These are phyloP conservation scores for Pochonia chlamydosporia DNA, from an alignment of 2,329 filamentous ascomycete species.

Conservation along the genomic window DNA sequence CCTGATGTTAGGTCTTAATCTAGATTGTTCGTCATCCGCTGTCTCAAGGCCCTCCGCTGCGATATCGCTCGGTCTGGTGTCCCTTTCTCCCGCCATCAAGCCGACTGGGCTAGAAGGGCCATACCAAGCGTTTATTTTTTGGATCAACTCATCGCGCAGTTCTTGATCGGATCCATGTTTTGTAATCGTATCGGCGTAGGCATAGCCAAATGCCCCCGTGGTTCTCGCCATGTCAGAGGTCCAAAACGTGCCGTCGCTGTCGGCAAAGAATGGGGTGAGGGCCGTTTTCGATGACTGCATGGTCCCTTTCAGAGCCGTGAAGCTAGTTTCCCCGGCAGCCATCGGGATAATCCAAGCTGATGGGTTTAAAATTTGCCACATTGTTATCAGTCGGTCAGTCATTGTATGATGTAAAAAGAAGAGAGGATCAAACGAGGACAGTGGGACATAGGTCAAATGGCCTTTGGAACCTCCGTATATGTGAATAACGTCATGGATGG, in stretches of 20 bases:
- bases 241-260: constrained; percentile 57
- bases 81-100: constrained; percentile 10
- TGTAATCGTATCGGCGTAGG: constrained; percentile 57
- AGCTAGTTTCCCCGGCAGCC: constrained; percentile 51
- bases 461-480: constrained; percentile 53
- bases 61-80: neutral
- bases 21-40: neutral
- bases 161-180: constrained; percentile 17
- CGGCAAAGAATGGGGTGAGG: constrained; percentile 62
- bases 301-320: constrained; percentile 49
- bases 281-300: constrained; percentile 50
- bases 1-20: constrained; percentile 19
- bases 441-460: constrained; percentile 65
- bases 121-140: constrained; percentile 47
- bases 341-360: constrained; percentile 58
- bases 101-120: constrained; percentile 24
- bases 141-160: constrained; percentile 27
- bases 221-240: constrained; percentile 57
- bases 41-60: neutral
- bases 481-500: constrained; percentile 59
- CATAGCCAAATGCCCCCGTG: constrained; percentile 62
- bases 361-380: constrained; percentile 73
- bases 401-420: constrained; percentile 76
- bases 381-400: constrained; percentile 67
- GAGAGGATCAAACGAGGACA: constrained; percentile 72